Percentiles rank a stretch among this genome's conserved stretches.
Evolutionary conservation across 176 grass and related monocot genomes (phyloP).

Genomic region (Alloteropsis semialata): DNA sequence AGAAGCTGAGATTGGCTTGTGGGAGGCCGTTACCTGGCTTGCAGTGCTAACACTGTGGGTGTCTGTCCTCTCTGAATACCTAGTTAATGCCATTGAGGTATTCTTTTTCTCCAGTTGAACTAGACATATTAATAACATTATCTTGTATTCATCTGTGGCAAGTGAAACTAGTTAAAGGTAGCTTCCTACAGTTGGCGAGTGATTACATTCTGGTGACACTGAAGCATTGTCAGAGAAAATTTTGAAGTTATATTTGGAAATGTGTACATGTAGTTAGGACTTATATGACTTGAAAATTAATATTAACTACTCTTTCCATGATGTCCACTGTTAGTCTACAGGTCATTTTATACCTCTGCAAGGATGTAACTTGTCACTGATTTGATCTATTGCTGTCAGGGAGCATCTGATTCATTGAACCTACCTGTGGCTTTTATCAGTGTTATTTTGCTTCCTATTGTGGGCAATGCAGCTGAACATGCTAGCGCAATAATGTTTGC

Average conservation of each 20-base stretch:
- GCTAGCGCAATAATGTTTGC: conserved; percentile 97
- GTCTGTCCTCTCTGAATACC: conserved; percentile 78
- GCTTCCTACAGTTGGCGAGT: background rate
- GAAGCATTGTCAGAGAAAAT: background rate
- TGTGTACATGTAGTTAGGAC: background rate
- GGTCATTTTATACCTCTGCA: too few relatives aligned
- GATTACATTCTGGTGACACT: background rate
- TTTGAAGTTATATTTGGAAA: background rate
- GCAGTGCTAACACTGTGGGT: conserved; percentile 61
- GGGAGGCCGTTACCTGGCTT: conserved; percentile 76
- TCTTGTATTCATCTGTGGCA: background rate
- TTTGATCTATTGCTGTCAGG: conserved; percentile 49
- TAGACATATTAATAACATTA: background rate
- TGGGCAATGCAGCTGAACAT: conserved; percentile 91
- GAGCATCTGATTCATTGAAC: conserved; percentile 74
- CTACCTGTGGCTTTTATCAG: conserved; percentile 86
- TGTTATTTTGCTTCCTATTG: conserved; percentile 94
- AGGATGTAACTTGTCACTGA: conserved; percentile 25
- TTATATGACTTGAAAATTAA: too few relatives aligned
- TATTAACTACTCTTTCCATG: too few relatives aligned
- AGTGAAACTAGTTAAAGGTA: background rate
- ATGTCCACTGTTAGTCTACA: too few relatives aligned
- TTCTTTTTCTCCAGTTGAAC: background rate
- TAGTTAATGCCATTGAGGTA: conserved; percentile 92
- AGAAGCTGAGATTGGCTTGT: conserved; percentile 66